Evolutionary conservation across 768 basidiomycete species (phyloP), one percentile per base, ranked within the genome.

Genomic region (Boletellus ananas): DNA sequence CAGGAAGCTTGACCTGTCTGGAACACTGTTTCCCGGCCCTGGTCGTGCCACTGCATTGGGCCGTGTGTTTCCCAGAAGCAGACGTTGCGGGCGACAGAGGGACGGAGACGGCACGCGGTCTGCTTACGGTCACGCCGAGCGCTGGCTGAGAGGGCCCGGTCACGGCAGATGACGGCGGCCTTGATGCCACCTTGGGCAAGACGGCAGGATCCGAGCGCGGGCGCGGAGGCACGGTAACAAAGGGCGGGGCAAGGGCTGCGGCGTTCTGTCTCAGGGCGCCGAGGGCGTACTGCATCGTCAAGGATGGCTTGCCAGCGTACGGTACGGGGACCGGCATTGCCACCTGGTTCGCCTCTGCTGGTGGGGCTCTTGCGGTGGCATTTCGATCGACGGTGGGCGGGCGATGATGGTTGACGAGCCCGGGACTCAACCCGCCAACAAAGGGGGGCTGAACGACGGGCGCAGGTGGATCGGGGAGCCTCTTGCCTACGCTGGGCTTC

Each of bases 21-120:
- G 70, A 74, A 57, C 90, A 92, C 33, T 68, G 79, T 55, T 76
- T 79, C 10, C 80, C 84, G 13, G 77, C 70, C 60, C 80, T 81
- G n/a, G 86, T 90, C 34, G 75, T 68, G 5, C 80, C 85, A 51
- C 72, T 72, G 59, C 89, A 91, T 58, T 80, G 86, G n/a, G 40
- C 25, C 6, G 51, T 59, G 35, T 45, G 47, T 25, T 27, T 62
- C 33, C 51, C 54, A 14, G 57, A 31, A 47, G 60, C 55, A 35
- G 62, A 58, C 18, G 56, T 47, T 40, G 49, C 35, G 14, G 58
- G 55, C 41, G 60, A 51, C 31, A 48, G 52, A 10, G 62, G 54
- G 43, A 42, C 50, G 45, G 64, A 60, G 37, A 12, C 40, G 31
- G 50, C 12, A 49, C 64, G 63, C n/a, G 60, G 57, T 52, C 55